Evolutionary conservation across 2,329 filamentous ascomycete genomes (phyloP).

Genomic region (Venturia oleaginea): DNA sequence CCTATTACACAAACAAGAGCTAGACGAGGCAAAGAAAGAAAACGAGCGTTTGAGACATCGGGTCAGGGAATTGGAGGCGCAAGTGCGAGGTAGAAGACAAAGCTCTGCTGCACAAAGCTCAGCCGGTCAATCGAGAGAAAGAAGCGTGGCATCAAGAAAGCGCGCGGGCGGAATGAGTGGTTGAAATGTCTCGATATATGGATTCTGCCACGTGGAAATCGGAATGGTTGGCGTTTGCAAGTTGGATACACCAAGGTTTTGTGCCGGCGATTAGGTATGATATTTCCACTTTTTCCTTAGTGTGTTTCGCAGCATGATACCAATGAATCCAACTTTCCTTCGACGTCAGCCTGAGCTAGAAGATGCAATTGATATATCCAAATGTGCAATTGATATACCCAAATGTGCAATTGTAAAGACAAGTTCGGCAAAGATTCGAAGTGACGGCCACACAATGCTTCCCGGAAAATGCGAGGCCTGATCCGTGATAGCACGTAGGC

Average conservation of each 20-base stretch:
- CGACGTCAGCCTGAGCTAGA: not conserved
- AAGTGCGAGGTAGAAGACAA: constrained; percentile 29
- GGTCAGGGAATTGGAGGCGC: constrained; percentile 38
- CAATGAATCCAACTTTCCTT: not conserved
- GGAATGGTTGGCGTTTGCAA: not conserved
- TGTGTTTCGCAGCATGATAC: not conserved
- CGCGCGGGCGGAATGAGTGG: not conserved
- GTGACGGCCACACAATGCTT: too few relatives aligned
- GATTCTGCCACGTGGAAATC: not conserved
- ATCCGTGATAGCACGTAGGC: not conserved
- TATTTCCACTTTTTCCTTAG: not conserved
- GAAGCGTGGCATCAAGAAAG: not conserved
- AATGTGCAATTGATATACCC: not conserved
- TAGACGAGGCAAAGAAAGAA: constrained; percentile 41
- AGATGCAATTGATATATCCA: not conserved
- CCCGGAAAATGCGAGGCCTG: too few relatives aligned
- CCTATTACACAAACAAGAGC: constrained; percentile 34
- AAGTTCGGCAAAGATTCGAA: too few relatives aligned
- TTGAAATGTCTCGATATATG: not conserved
- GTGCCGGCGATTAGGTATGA: not conserved
- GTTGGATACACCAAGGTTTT: not conserved
- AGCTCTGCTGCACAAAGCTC: constrained; percentile 12
- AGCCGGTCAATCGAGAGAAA: not conserved
- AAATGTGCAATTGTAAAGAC: not conserved
- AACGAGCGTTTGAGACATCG: constrained; percentile 39